Evolutionary conservation across 2,329 filamentous ascomycete genomes (phyloP).

Genomic region (Huntiella moniliformis): DNA sequence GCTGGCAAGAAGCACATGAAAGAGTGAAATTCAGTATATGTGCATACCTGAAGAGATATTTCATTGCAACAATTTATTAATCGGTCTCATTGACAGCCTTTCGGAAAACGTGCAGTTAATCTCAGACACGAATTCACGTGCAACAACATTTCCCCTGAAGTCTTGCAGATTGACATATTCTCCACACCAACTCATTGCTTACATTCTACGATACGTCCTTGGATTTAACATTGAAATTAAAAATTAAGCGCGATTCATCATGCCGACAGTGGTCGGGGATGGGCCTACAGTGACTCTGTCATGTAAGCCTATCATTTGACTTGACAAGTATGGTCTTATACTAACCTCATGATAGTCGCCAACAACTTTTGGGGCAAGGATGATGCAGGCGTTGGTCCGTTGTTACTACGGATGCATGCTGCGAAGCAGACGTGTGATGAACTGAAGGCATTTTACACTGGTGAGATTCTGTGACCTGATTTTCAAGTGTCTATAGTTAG

Average conservation of each 20-base stretch:
- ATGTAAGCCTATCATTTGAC: conserved; percentile 28
- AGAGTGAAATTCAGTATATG: neutral
- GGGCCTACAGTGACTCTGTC: conserved; percentile 48
- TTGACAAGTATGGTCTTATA: neutral
- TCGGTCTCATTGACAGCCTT: too few species aligned
- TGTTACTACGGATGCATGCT: conserved; percentile 85
- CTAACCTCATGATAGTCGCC: conserved; percentile 43
- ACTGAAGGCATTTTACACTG: conserved; percentile 72
- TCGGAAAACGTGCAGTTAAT: too few species aligned
- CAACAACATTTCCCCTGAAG: too few species aligned
- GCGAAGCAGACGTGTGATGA: conserved; percentile 93
- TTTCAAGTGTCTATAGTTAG: neutral
- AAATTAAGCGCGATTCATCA: conserved; percentile 16
- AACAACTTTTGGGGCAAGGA: conserved; percentile 99
- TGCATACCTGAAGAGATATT: neutral
- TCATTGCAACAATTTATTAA: too few species aligned
- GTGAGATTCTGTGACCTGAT: conserved; percentile 26
- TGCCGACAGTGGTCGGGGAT: conserved; percentile 44
- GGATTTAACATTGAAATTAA: neutral
- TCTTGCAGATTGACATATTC: too few species aligned
- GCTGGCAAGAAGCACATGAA: too few species aligned
- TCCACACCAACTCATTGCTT: too few species aligned
- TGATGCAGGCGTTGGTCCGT: conserved; percentile 80
- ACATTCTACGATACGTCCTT: too few species aligned
- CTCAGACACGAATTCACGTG: too few species aligned